Conservation (phyloP, 805 yeast species). For the Candida ascalaphidarum region DNA sequence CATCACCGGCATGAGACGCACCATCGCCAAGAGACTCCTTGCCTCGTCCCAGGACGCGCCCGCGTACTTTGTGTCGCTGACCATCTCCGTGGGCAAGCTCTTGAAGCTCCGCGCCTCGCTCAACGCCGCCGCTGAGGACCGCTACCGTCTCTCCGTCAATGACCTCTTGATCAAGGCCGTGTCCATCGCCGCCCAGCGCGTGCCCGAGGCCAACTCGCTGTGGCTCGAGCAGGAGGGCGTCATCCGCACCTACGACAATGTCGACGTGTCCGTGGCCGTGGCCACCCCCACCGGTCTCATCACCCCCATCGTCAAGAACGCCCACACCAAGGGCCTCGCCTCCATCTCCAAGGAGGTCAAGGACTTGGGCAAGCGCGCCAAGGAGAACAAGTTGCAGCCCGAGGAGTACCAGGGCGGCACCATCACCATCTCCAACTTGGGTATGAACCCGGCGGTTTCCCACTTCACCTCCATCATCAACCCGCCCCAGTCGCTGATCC, state of each 20-base stretch:
- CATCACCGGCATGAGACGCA: conserved; percentile 84
- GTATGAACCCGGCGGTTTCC: conserved; percentile 94
- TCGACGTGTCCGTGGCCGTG: conserved; percentile 97
- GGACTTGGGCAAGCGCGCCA: conserved; percentile 94
- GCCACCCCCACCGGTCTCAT: conserved; percentile 96
- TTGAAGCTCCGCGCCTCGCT: conserved; percentile 87
- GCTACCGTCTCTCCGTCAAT: conserved; percentile 86
- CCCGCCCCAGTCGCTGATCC: conserved; percentile 93
- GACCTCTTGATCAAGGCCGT: conserved; percentile 93
- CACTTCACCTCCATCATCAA: conserved; percentile 94
- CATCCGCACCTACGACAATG: conserved; percentile 84
- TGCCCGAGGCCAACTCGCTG: conserved; percentile 89
- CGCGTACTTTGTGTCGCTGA: conserved; percentile 84
- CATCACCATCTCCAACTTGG: conserved; percentile 95
- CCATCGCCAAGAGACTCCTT: conserved; percentile 82
- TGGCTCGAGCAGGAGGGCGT: conserved; percentile 87
- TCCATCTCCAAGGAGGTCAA: conserved; percentile 77
- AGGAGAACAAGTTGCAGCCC: conserved; percentile 84
- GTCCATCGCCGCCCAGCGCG: conserved; percentile 81
- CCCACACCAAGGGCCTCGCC: conserved; percentile 79
- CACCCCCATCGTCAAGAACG: conserved; percentile 91
- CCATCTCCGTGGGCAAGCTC: conserved; percentile 79
- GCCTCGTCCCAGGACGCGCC: conserved; percentile 85
- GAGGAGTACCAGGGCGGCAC: conserved; percentile 99
- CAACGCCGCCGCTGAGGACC: conserved; percentile 76